Conservation (phyloP, 176 grass and related monocot species). For the Tuctoria greenei region DNA sequence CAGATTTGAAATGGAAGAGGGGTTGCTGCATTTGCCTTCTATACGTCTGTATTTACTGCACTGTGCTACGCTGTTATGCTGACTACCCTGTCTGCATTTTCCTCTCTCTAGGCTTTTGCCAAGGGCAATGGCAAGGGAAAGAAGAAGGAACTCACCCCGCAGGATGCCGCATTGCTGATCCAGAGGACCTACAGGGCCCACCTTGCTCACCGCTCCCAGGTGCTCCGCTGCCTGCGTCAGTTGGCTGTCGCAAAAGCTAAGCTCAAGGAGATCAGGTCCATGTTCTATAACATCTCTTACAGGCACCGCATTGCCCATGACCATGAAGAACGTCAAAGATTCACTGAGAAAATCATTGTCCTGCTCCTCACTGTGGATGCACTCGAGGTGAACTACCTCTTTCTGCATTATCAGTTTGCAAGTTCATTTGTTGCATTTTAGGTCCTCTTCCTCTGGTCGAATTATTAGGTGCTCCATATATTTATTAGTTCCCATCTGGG, state of each 20-base stretch:
- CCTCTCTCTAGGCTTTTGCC: constrained; percentile 50
- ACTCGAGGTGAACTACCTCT: constrained; percentile 60
- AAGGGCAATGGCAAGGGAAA: constrained; percentile 64
- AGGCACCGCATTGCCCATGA: constrained; percentile 45
- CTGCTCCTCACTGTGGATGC: constrained; percentile 81
- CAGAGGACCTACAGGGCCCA: constrained; percentile 77
- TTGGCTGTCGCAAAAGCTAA: constrained; percentile 84
- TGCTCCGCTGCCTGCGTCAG: constrained; percentile 73
- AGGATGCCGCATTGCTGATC: constrained; percentile 80
- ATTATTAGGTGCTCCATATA: background rate
- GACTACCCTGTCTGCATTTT: background rate
- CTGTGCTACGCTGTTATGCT: background rate
- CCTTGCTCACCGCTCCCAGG: constrained; percentile 74
- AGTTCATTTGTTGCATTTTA: background rate
- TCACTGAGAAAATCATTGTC: constrained; percentile 88
- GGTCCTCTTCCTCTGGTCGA: background rate
- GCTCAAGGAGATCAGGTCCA: constrained; percentile 78
- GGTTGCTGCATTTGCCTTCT: too few relatives aligned
- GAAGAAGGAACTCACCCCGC: constrained; percentile 67
- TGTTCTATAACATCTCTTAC: constrained; percentile 82
- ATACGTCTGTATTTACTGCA: background rate
- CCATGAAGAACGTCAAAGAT: constrained; percentile 65
- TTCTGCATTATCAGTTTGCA: too few relatives aligned
- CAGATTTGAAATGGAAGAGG: too few relatives aligned
- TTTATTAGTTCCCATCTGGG: background rate